Conservation (phyloP, 768 basidiomycete species). For the Lactifluus piperatus region DNA sequence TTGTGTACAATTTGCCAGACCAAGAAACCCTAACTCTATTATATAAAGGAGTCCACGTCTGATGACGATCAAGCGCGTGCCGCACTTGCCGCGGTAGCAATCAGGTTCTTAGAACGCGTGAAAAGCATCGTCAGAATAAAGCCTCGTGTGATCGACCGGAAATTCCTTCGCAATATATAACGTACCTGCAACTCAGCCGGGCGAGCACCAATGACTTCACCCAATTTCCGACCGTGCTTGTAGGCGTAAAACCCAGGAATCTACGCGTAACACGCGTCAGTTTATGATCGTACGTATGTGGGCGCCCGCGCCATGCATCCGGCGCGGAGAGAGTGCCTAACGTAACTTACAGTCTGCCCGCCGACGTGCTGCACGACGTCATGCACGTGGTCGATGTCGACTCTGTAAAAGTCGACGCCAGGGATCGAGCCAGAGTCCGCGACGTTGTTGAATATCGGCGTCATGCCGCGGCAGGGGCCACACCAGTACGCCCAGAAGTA, state of each 20-base stretch:
- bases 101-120: not conserved
- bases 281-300: not conserved
- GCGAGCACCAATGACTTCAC: constrained; percentile 5
- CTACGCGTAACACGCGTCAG: not conserved
- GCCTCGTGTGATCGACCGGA: not conserved
- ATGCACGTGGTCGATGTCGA: constrained; percentile 11
- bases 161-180: not conserved
- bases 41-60: not conserved
- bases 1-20: not conserved
- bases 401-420: constrained; percentile 14
- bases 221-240: constrained; percentile 3
- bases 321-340: not conserved
- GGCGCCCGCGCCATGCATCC: not conserved
- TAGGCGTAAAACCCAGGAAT: constrained; percentile 18
- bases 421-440: constrained; percentile 9
- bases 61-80: not conserved
- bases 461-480: constrained; percentile 13
- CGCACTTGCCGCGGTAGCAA: not conserved
- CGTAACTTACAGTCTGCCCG: constrained; percentile 10
- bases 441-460: constrained; percentile 11
- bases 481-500: constrained; percentile 19
- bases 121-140: not conserved
- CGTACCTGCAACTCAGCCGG: constrained; percentile 6
- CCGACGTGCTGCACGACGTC: constrained; percentile 7
- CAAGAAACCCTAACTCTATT: not conserved